Evolutionary conservation across 176 grass and related monocot genomes (phyloP).

Genomic region (Bolboschoenus planiculmis): DNA sequence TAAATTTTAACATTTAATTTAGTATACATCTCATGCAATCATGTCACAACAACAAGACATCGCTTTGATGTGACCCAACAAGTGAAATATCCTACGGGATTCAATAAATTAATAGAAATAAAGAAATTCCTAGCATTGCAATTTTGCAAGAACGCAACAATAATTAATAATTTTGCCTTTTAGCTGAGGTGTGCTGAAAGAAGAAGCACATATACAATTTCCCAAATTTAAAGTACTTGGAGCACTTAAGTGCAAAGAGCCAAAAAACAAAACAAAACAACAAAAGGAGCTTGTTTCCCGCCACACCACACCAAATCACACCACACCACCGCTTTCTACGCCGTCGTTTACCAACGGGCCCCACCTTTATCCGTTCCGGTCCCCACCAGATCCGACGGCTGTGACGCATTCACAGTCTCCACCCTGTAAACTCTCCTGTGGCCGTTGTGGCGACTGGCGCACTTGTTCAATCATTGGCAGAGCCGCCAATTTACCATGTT

Average conservation of each 20-base stretch:
- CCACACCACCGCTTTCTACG: not conserved
- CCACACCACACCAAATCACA: not conserved
- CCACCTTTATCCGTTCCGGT: not conserved
- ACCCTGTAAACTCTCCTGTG: constrained; percentile 1
- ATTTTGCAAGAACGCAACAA: not conserved
- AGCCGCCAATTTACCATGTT: not conserved
- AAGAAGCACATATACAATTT: not conserved
- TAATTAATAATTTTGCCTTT: not conserved
- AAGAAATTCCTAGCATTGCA: not conserved
- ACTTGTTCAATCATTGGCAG: constrained; percentile 29
- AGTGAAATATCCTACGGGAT: not conserved
- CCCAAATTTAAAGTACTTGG: not conserved
- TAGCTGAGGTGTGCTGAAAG: too few relatives aligned
- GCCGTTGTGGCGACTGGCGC: not conserved
- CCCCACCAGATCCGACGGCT: constrained; percentile 18
- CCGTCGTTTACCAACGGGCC: not conserved
- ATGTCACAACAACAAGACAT: not conserved
- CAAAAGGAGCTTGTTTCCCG: constrained; percentile 14
- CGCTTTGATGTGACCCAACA: not conserved
- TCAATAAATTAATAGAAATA: not conserved
- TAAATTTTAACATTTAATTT: not conserved
- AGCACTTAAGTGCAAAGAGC: constrained; percentile 9
- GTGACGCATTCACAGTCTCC: constrained; percentile 5
- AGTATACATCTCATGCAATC: not conserved
- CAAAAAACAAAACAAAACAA: not conserved